These are phyloP conservation scores for Komagataella pastoris DNA, from an alignment of 805 yeast genomes.

Conservation along the genomic window DNA sequence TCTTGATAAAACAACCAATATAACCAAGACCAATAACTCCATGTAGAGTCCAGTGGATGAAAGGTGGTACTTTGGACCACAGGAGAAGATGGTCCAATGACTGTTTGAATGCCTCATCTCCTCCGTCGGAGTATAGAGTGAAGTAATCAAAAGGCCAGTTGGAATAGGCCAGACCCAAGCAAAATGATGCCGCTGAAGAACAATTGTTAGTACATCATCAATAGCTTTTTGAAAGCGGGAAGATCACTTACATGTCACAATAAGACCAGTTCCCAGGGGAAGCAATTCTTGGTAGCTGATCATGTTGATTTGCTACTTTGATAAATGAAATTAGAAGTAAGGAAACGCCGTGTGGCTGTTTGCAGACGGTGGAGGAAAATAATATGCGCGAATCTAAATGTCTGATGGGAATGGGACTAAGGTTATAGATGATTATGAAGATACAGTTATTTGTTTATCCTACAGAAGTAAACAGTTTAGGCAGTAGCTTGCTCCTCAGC, in stretches of 20 bases:
- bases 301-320: background rate
- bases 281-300: conserved; percentile 13
- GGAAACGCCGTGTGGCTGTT: background rate
- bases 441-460: background rate
- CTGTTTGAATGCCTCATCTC: conserved; percentile 32
- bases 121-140: conserved; percentile 39
- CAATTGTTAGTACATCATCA: background rate
- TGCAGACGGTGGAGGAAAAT: background rate
- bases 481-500: conserved; percentile 23
- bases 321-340: background rate
- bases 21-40: conserved; percentile 50
- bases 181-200: conserved; percentile 47
- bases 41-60: conserved; percentile 51
- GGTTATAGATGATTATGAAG: background rate
- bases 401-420: background rate
- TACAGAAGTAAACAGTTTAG: background rate
- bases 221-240: background rate
- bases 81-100: conserved; percentile 64
- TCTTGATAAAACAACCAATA: conserved; percentile 58
- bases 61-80: conserved; percentile 55
- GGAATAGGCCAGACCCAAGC: conserved; percentile 65
- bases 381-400: background rate
- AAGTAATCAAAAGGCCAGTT: conserved; percentile 74
- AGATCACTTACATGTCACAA: conserved; percentile 13
- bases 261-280: conserved; percentile 29